Base-by-base conservation (phyloP, 176 grass and related monocot genomes). In the Triticum aestivum region DNA sequence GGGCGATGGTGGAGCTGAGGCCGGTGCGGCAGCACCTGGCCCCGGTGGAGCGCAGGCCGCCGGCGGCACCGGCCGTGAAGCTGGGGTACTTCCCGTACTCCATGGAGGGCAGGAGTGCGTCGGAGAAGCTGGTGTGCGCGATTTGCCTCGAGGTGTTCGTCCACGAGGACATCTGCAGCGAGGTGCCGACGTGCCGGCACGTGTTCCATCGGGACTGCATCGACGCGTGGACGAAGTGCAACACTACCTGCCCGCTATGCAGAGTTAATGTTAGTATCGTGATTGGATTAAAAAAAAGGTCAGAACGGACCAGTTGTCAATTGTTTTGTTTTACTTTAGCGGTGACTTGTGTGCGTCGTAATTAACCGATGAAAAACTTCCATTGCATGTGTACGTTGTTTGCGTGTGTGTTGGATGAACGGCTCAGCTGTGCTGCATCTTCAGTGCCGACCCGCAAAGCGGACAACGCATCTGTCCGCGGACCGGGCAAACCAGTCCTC, bases 181-280 rank as follows among this genome's bases (percentile, higher is more conserved):
- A 89, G 39, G 79, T 93, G 44, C 79, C 86, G 47, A 21, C 58
- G 26, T 91, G 89, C 54, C 15, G 58, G 18, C 89, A 91, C 61
- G 71, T 49, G 56, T 93, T 93, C 42, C 91, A 90, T 7, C 12
- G 34, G 4, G 88, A 90, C 5, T 93, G 91, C 42, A 65, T 88
- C 63, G 45, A 33, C 63, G 23, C 26, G 86, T 90, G 88, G 91
- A 37, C 68, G 26, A 75, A 79, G 29, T 77, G 24, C 30, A 83
- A 69, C 20, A 45, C 20, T 32, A 91, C 26, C 4, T 91, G 91
- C 74, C 91, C 88, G 1, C 58, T 93, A 30, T 93, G 88, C 56
- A 49, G 86, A 38, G 82, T 79, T 69, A 69, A 59, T 59, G 54
- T 59, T 54, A 54, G 51, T 7, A 20, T 69, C 32, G 30, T 45